Base-by-base conservation (phyloP, 352 stramenopile species). In the Phytophthora crassamura region DNA sequence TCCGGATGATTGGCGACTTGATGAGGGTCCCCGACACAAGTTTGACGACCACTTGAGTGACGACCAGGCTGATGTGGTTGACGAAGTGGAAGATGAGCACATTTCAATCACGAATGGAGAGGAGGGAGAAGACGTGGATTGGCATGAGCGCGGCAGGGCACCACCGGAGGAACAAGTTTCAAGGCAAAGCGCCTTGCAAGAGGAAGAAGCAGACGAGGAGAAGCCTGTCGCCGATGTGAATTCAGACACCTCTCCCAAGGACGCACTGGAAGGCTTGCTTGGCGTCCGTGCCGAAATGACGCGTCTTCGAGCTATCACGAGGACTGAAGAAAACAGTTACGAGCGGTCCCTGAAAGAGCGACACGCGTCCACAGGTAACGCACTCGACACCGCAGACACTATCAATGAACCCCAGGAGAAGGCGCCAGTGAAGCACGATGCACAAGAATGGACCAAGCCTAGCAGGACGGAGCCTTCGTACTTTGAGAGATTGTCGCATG, bases 211-310 rank as follows among this genome's bases (percentile, higher is more conserved):
- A 15, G 34, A 51, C 4, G 15, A 67, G 4, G 53, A 62, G 8
- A 47, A 42, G 6, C n/a, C 32, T 6, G 32, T 15, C 15, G 35
- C 12, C 4, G 38, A 56, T 35, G 6, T 8, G 20, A 62, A 60
- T 9, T 7, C 36, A 14, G 47, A 52, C 7, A 59, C 32, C 40
- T 5, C 34, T 1, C 35, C 18, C 8, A 66, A 60, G 46, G 75
- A 77, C 18, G 57, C 75, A 15, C 33, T 83, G 11, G 42, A 67
- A 38, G 52, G 38, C 35, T 47, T 79, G 47, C 34, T 72, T 10
- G 56, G 68, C 7, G 48, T 79, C 49, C 56, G 57, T n/a, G 30
- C 68, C 18, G 48, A 70, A 48, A 67, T 77, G 42, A 47, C 36
- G 18, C 53, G 61, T 22, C 69, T 82, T 64, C 69, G 67, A 32